Evolutionary conservation across 352 stramenopile genomes (phyloP).

Genomic region (Pythium vanterpoolii): DNA sequence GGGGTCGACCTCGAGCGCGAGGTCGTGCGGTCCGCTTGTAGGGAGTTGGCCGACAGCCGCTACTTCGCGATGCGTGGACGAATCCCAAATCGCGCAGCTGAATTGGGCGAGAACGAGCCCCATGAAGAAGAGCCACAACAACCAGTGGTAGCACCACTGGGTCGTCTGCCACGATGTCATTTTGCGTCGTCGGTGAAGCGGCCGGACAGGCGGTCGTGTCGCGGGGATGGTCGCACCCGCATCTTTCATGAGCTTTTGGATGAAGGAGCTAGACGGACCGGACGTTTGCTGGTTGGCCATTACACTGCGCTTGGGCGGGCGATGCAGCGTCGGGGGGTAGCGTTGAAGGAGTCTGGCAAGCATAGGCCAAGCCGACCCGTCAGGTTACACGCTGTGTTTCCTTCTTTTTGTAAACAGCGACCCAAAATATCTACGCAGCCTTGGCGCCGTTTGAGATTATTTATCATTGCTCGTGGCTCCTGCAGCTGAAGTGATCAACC

Average conservation of each 20-base stretch:
- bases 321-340: no score
- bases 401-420: no score
- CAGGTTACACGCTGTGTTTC: no score
- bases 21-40: neutral
- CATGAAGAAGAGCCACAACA: constrained; percentile 9
- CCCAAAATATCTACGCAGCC: no score
- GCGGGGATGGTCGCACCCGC: neutral
- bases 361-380: no score
- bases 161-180: constrained; percentile 5
- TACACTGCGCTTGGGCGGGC: no score
- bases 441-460: no score
- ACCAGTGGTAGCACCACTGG: constrained; percentile 12
- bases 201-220: neutral
- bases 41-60: neutral
- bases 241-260: neutral
- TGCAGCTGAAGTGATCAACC: no score
- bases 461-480: no score
- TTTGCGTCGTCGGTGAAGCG: neutral
- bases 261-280: no score
- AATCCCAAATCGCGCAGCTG: constrained; percentile 16
- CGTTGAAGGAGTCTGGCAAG: no score
- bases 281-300: no score
- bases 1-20: neutral
- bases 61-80: neutral
- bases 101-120: constrained; percentile 1